phyloP scores from a whole-genome alignment of 139 green algal genomes.

The Picochlorum sp. region DNA sequence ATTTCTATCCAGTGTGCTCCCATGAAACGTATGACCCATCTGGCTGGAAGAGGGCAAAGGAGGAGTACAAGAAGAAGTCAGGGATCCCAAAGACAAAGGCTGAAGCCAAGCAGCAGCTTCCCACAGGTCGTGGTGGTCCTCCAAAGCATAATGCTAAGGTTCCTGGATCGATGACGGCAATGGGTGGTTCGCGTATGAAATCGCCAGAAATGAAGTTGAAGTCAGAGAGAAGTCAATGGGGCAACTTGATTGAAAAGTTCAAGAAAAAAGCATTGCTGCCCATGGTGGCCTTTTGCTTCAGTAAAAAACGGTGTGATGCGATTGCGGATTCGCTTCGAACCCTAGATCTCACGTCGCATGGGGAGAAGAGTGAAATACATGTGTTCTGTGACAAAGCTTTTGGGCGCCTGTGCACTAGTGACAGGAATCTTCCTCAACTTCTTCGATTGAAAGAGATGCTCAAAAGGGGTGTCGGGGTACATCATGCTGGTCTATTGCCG shows the following conservation, averaged over 20 bases:
- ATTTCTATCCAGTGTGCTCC: constrained; percentile 49
- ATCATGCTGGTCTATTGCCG: constrained; percentile 93
- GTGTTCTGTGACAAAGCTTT: constrained; percentile 45
- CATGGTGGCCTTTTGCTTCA: constrained; percentile 82
- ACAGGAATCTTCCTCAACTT: constrained; percentile 83
- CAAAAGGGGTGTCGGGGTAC: constrained; percentile 78
- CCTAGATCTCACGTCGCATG: constrained; percentile 61
- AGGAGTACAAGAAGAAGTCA: constrained; percentile 15
- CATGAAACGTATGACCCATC: constrained; percentile 21
- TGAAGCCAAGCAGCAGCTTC: constrained; percentile 37
- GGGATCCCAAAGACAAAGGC: constrained; percentile 39
- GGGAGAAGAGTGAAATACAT: constrained; percentile 68
- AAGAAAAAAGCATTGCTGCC: constrained; percentile 67
- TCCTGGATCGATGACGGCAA: constrained; percentile 1
- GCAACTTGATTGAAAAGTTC: constrained; percentile 54
- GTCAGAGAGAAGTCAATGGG: constrained; percentile 54
- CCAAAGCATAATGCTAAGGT: constrained; percentile 15
- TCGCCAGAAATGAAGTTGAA: constrained; percentile 19
- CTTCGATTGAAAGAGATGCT: constrained; percentile 74
- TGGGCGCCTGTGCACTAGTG: constrained; percentile 51
- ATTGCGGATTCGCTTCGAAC: constrained; percentile 35
- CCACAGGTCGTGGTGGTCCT: constrained; percentile 37
- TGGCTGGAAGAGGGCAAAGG: constrained; percentile 20
- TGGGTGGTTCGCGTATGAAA: constrained; percentile 7
- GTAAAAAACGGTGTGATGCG: constrained; percentile 68